Evolutionary conservation across 768 basidiomycete species (phyloP), one percentile per base, ranked within the genome.

Genomic region (Lactarius quietus): DNA sequence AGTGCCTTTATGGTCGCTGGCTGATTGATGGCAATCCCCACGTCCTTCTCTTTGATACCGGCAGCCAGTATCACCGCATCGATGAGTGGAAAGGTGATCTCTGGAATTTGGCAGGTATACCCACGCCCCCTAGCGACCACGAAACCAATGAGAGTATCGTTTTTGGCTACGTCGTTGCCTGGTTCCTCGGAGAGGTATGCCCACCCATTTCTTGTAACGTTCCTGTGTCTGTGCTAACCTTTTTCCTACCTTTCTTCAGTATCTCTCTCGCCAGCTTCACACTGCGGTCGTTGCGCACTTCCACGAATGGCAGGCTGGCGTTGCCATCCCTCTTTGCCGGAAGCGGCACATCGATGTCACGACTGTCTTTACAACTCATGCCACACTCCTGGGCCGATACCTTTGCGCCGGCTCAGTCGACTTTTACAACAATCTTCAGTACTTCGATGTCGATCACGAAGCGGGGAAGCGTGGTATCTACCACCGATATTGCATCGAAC

Each of bases 11-110:
- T 76, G 97, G 97, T 26, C 86, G 94, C 61, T 99, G 97, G 97
- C 86, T 99, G 64, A 94, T 99, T 78, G 97, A 99, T 71, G 97
- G 96, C 66, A 91, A 91, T 35, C 97, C 97, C 43, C 87, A 87
- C 63, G 97, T 98, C 67, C 85, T 99, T 52, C 84, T 99, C 61
- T 98, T 99, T 74, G 97, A 99, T 79, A 95, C 93, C 8, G 89
- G 92, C 61, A 92, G 89, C 72, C 86, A 86, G 76, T 93, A 89
- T 75, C 83, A 87, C 68, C 85, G 90, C 4, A 83, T 98, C 66
- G 96, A 99, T 76, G 97, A 99, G 74, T 99, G 97, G 97, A 99
- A 99, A 77, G 87, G 89, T 55, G 97, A 99, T 73, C 84, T 99
- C 26, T 99, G 97, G 97, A 97, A 95, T 76, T 78, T 99, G 57